These are phyloP conservation scores for Corylus heterophylla DNA, from an alignment of 306 rosid genomes.

Conservation along the genomic window DNA sequence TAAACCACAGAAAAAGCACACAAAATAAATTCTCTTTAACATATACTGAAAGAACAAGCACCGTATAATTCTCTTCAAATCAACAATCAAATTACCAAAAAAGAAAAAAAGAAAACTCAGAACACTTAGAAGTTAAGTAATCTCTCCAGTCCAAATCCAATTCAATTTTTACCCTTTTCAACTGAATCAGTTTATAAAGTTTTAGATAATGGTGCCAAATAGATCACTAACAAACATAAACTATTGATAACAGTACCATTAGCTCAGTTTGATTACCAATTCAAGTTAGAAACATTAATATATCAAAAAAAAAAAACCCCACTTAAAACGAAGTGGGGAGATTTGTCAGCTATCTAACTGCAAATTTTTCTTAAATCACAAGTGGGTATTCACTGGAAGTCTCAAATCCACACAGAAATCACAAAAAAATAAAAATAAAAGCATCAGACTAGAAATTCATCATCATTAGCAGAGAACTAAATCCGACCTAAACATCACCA, in stretches of 20 bases:
- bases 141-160: neutral
- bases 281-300: neutral
- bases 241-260: neutral
- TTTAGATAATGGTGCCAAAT: neutral
- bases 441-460: neutral
- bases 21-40: slow-evolving; percentile 16
- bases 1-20: slow-evolving; percentile 29
- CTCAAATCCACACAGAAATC: neutral
- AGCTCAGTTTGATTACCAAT: neutral
- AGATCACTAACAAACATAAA: neutral
- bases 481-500: neutral
- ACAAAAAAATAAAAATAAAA: neutral
- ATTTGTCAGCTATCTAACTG: slow-evolving; percentile 10
- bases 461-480: slow-evolving; percentile 7
- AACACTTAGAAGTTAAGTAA: neutral
- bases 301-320: neutral
- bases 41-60: slow-evolving; percentile 13
- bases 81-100: slow-evolving; percentile 15
- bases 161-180: neutral
- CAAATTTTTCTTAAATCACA: neutral
- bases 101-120: slow-evolving; percentile 3
- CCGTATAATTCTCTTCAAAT: slow-evolving; percentile 4
- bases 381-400: slow-evolving; percentile 1
- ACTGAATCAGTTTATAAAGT: neutral
- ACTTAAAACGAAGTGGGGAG: slow-evolving; percentile 18